Evolutionary conservation across 2,329 filamentous ascomycete genomes (phyloP), one percentile per base, ranked within the genome.

Genomic region (Sphaerulina vaccinii): DNA sequence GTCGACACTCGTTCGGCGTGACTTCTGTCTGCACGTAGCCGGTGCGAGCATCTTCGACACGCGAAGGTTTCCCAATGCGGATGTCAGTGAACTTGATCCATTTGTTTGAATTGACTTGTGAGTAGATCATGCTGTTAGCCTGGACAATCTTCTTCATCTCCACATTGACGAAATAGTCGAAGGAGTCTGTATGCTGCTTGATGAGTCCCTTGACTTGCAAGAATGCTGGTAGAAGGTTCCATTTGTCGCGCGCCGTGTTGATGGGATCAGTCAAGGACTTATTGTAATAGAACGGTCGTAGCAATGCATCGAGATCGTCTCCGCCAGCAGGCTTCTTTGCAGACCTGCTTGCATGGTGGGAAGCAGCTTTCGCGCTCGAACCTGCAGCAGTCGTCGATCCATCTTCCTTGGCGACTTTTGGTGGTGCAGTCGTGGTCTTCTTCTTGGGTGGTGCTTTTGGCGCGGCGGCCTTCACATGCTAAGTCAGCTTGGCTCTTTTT

Each of bases 141-240:
- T 89, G 85, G 60, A 99, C 87, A 62, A 99, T 99, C 65, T 96
- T 91, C 74, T 96, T 96, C 70, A 99, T 85, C 68, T 97, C 91
- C 51, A 95, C 87, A 63, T 99, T 90, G 61, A 96, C 87, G 64
- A 99, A 97, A 74, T 93, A 96, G 74, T 99, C 96, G 79, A 95
- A 99, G 19, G 93, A 97, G 75, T 99, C 95, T 67, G 96, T 92
- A 71, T 96, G 91, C 77, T 97, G 92, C 72, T 96, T 96, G 47
- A 96, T 91, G 51, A 96, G 78, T 51, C 91, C 91, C 73, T 99
- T 99, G 65, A 96, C 91, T 72, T 96, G 96, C 53, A 99, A 76
- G 71, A 99, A 99, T n/a, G 93, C 93, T 0, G 93, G 95, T 22
- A 99, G 75, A 36, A 99, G 79, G 70, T 97, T 96, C 83, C 92